Evolutionary conservation across 75 land plant genomes (phyloP).

Genomic region (Cupressus sempervirens): DNA sequence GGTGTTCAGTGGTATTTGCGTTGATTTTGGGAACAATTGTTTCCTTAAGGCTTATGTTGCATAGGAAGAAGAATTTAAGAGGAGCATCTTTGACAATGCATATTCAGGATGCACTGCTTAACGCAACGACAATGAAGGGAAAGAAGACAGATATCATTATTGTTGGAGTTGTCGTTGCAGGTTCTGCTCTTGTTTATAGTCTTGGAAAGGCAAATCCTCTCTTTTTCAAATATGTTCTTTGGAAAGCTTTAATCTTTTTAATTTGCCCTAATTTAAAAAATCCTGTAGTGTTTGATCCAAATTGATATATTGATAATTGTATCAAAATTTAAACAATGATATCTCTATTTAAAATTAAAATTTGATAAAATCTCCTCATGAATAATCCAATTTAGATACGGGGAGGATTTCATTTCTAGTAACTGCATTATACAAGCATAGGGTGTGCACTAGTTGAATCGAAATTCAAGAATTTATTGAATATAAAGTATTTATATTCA

Average conservation of each 20-base stretch:
- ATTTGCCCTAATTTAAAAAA: neutral
- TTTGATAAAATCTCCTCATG: too few relatives aligned
- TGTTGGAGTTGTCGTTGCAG: constrained; percentile 86
- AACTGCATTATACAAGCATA: too few relatives aligned
- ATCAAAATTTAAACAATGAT: too few relatives aligned
- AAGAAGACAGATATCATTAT: constrained; percentile 46
- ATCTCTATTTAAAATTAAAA: too few relatives aligned
- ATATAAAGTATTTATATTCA: too few relatives aligned
- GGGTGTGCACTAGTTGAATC: too few relatives aligned
- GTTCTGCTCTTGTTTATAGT: constrained; percentile 71
- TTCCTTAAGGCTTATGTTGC: neutral
- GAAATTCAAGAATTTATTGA: too few relatives aligned
- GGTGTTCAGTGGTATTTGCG: neutral
- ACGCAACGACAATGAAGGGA: neutral
- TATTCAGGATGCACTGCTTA: neutral
- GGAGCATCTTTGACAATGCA: neutral
- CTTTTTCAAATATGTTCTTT: neutral
- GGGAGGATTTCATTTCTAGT: too few relatives aligned
- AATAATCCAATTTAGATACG: too few relatives aligned
- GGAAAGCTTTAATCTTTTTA: too few relatives aligned
- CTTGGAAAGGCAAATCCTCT: constrained; percentile 61
- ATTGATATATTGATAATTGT: too few relatives aligned
- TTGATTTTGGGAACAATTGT: neutral
- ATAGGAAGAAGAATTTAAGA: neutral
- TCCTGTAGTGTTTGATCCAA: neutral